phyloP scores from a whole-genome alignment of 148 eudicot genomes.

The Drosera capensis region DNA sequence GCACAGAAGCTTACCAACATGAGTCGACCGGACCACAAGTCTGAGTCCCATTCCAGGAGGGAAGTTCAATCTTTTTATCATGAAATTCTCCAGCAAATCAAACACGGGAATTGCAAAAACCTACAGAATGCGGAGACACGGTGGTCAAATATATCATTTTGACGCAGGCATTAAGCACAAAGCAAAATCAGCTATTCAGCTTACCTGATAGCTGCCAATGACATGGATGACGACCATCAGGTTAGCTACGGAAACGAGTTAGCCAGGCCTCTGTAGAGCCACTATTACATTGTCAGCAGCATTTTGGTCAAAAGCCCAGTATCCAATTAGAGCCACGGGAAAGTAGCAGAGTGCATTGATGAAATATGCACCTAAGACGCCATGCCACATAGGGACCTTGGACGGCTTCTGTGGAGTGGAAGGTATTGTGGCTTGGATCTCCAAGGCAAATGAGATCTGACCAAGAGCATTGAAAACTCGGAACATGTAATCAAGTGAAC shows the following conservation, averaged over 20 bases:
- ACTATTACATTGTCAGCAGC: conserved; percentile 75
- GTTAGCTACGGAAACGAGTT: conserved; percentile 93
- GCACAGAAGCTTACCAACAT: conserved; percentile 44
- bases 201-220: conserved; percentile 87
- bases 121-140: too few species aligned
- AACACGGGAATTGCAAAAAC: conserved; percentile 93
- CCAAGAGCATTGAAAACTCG: conserved; percentile 79
- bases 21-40: conserved; percentile 50
- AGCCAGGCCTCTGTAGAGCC: conserved; percentile 49
- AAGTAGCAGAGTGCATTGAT: conserved; percentile 76
- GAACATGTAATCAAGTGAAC: conserved; percentile 42
- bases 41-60: conserved; percentile 39
- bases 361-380: conserved; percentile 63
- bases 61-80: conserved; percentile 28
- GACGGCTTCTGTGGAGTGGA: conserved; percentile 80
- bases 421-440: conserved; percentile 88
- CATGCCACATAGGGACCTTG: conserved; percentile 67
- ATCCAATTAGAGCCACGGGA: conserved; percentile 75
- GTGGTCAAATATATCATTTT: too few species aligned
- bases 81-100: conserved; percentile 38
- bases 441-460: conserved; percentile 59
- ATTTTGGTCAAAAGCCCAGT: conserved; percentile 82
- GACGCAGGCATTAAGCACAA: too few species aligned
- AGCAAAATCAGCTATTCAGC: too few species aligned
- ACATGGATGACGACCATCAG: conserved; percentile 92